phyloP scores from a whole-genome alignment of 1,284 basidiomycete species.

The Cryptococcus sp. region DNA sequence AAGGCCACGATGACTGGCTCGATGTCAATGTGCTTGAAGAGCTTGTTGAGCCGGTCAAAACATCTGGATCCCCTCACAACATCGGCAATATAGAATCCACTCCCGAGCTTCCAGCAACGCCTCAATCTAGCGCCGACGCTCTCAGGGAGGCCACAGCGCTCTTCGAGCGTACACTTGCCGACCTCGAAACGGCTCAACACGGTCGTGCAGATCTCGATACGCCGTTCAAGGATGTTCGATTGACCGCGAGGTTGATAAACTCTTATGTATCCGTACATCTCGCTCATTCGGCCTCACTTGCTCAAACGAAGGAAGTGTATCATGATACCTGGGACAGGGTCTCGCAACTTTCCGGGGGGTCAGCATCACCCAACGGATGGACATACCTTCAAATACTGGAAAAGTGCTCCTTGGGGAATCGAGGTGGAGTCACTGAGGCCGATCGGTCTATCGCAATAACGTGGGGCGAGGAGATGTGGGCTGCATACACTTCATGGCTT shows the following conservation, averaged over 20 bases:
- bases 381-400: slow-evolving; percentile 69
- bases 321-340: slow-evolving; percentile 43
- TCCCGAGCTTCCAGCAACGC: slow-evolving; percentile 7
- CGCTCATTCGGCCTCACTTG: slow-evolving; percentile 56
- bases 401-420: slow-evolving; percentile 59
- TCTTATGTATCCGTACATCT: slow-evolving; percentile 76
- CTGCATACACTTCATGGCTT: slow-evolving; percentile 25
- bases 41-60: slow-evolving; percentile 4
- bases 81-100: neutral
- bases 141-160: slow-evolving; percentile 70
- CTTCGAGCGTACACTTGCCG: slow-evolving; percentile 68
- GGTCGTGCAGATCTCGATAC: slow-evolving; percentile 23
- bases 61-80: neutral
- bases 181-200: slow-evolving; percentile 36
- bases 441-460: slow-evolving; percentile 21
- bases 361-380: slow-evolving; percentile 58
- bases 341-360: slow-evolving; percentile 50
- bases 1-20: slow-evolving; percentile 7
- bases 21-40: slow-evolving; percentile 16
- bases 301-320: slow-evolving; percentile 51
- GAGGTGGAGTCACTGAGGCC: slow-evolving; percentile 15
- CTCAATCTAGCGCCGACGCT: slow-evolving; percentile 72
- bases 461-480: slow-evolving; percentile 40
- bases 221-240: slow-evolving; percentile 62
- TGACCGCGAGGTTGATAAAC: slow-evolving; percentile 70